Percentiles rank a stretch among this genome's conserved stretches.
Conservation (phyloP, 805 yeast species). For the Zygotorulaspora sp. region DNA sequence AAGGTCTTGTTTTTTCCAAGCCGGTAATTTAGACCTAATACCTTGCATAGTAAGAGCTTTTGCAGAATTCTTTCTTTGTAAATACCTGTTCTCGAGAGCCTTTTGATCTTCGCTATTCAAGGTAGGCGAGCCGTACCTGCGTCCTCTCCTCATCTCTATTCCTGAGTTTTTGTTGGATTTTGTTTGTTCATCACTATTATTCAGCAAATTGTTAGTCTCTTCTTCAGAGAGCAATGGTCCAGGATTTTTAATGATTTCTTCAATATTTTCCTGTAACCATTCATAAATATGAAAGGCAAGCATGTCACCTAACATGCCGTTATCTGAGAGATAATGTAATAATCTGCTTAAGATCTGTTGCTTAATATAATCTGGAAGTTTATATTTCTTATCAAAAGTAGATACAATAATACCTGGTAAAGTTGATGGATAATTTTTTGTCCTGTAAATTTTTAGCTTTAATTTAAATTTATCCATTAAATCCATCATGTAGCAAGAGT, state of each 20-base stretch:
- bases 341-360: slow-evolving; percentile 49
- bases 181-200: neutral
- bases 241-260: slow-evolving; percentile 61
- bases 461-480: slow-evolving; percentile 34
- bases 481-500: slow-evolving; percentile 31
- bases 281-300: slow-evolving; percentile 65
- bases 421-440: slow-evolving; percentile 55
- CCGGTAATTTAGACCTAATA: slow-evolving; percentile 64
- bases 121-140: slow-evolving; percentile 1
- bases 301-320: slow-evolving; percentile 60
- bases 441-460: slow-evolving; percentile 41
- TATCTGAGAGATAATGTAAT: slow-evolving; percentile 40
- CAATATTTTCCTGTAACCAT: slow-evolving; percentile 67
- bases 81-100: slow-evolving; percentile 36
- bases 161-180: slow-evolving; percentile 6
- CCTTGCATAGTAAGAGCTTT: slow-evolving; percentile 41
- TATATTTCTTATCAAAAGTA: slow-evolving; percentile 39
- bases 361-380: slow-evolving; percentile 67
- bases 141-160: slow-evolving; percentile 10
- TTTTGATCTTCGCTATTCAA: slow-evolving; percentile 33
- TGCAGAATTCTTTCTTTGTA: slow-evolving; percentile 28
- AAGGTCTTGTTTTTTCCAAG: slow-evolving; percentile 64
- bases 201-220: slow-evolving; percentile 15
- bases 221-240: slow-evolving; percentile 50
- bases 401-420: slow-evolving; percentile 66